Conservation (phyloP, 192 early-diverging fungal species). For the Backusella tarrabulga region DNA sequence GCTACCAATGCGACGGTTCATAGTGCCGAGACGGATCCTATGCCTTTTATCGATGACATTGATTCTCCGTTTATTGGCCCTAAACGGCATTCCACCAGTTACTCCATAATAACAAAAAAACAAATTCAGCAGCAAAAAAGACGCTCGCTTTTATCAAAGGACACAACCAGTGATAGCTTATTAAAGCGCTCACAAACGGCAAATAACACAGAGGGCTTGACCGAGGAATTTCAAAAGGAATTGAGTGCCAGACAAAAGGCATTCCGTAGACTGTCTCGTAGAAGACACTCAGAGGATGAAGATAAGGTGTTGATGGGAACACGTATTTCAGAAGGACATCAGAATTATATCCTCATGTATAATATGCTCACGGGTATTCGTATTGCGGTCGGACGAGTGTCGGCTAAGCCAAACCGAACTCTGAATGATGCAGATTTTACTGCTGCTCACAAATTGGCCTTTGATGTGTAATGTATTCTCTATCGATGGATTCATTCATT, state of each 20-base stretch:
- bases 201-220: background rate
- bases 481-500: background rate
- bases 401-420: constrained; percentile 76
- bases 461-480: constrained; percentile 74
- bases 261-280: constrained; percentile 21
- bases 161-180: background rate
- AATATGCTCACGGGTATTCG: constrained; percentile 98
- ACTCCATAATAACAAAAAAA: background rate
- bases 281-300: constrained; percentile 25
- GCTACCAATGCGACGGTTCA: constrained; percentile 1
- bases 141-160: background rate
- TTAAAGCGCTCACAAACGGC: constrained; percentile 3
- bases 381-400: constrained; percentile 85
- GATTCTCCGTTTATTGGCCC: constrained; percentile 1
- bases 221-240: constrained; percentile 27
- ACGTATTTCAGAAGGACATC: constrained; percentile 88
- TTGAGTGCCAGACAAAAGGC: constrained; percentile 22
- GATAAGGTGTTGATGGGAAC: constrained; percentile 71
- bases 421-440: constrained; percentile 78
- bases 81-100: constrained; percentile 10
- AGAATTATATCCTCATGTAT: constrained; percentile 96
- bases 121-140: background rate
- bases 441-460: constrained; percentile 92
- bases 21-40: background rate
- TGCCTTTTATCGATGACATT: background rate